A percentile compares a stretch with the other conserved stretches of the same genome.
Evolutionary conservation across 1,284 basidiomycete genomes (phyloP).

Genomic region (Ustilago tritici): DNA sequence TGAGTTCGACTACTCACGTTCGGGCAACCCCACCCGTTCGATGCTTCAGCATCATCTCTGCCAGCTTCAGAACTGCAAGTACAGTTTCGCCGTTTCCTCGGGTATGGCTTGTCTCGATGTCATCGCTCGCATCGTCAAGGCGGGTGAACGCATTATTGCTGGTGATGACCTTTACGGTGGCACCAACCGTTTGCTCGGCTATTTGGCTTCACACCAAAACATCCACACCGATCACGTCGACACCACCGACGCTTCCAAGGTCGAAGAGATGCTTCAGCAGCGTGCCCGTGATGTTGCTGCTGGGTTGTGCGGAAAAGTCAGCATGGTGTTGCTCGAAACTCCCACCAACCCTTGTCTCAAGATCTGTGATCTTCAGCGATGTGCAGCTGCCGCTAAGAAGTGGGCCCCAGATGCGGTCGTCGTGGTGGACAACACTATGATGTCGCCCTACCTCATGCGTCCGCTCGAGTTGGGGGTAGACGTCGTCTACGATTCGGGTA

Average conservation of each 20-base stretch:
- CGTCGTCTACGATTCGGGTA: constrained; percentile 96
- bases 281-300: constrained; percentile 54
- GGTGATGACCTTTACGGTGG: constrained; percentile 98
- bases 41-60: constrained; percentile 69
- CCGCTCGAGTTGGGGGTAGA: constrained; percentile 96
- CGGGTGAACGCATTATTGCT: constrained; percentile 92
- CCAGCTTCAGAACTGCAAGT: constrained; percentile 72
- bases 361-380: constrained; percentile 84
- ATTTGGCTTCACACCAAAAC: constrained; percentile 86
- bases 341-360: constrained; percentile 98
- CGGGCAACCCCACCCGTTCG: constrained; percentile 91
- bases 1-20: constrained; percentile 90
- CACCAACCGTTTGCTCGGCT: constrained; percentile 93
- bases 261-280: constrained; percentile 58
- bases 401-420: constrained; percentile 66
- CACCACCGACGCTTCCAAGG: constrained; percentile 79
- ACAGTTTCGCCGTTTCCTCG: constrained; percentile 90
- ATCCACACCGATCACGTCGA: constrained; percentile 94
- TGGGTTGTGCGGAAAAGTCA: constrained; percentile 54
- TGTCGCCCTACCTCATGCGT: constrained; percentile 97
- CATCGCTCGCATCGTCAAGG: constrained; percentile 91
- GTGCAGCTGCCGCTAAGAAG: constrained; percentile 60
- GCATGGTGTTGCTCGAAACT: constrained; percentile 81
- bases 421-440: constrained; percentile 93
- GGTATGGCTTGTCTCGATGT: constrained; percentile 99